phyloP scores from a whole-genome alignment of 306 rosid genomes.

The Castanea mollissima region DNA sequence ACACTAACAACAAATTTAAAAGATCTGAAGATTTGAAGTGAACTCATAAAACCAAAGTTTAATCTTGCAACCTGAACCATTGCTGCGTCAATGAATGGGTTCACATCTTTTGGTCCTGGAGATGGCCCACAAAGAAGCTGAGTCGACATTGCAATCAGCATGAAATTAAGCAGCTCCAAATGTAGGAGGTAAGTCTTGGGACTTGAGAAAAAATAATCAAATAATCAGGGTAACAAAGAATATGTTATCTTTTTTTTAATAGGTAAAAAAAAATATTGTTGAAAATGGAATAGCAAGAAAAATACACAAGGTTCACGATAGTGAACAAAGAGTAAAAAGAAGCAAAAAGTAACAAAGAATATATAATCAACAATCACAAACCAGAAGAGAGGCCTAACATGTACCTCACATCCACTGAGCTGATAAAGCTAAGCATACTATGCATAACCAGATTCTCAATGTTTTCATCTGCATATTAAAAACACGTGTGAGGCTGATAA shows the following conservation, averaged over 20 bases:
- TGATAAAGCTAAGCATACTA: slow-evolving; percentile 70
- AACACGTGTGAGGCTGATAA: not conserved
- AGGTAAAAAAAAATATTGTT: too few relatives aligned
- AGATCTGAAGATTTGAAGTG: slow-evolving; percentile 10
- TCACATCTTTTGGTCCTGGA: slow-evolving; percentile 76
- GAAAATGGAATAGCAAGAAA: too few relatives aligned
- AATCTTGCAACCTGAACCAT: slow-evolving; percentile 78
- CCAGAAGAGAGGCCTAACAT: slow-evolving; percentile 22
- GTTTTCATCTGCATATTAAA: slow-evolving; percentile 65
- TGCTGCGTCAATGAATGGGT: slow-evolving; percentile 91
- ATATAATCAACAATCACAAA: slow-evolving; percentile 30
- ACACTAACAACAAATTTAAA: slow-evolving; percentile 19
- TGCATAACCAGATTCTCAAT: slow-evolving; percentile 65
- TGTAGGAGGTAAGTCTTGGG: slow-evolving; percentile 69
- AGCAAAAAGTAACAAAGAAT: not conserved
- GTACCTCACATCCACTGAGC: slow-evolving; percentile 89
- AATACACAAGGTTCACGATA: too few relatives aligned
- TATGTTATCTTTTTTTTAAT: not conserved
- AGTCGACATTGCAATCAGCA: slow-evolving; percentile 91
- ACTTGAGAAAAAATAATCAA: slow-evolving; percentile 29
- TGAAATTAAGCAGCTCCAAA: slow-evolving; percentile 88
- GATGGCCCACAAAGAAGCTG: slow-evolving; percentile 98
- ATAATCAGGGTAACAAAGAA: slow-evolving; percentile 39
- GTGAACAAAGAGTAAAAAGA: too few relatives aligned
- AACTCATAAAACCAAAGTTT: slow-evolving; percentile 24